A percentile compares a stretch with the other conserved stretches of the same genome.
Conservation (phyloP, 352 stramenopile genomes). For the Globisporangium radiosum region DNA sequence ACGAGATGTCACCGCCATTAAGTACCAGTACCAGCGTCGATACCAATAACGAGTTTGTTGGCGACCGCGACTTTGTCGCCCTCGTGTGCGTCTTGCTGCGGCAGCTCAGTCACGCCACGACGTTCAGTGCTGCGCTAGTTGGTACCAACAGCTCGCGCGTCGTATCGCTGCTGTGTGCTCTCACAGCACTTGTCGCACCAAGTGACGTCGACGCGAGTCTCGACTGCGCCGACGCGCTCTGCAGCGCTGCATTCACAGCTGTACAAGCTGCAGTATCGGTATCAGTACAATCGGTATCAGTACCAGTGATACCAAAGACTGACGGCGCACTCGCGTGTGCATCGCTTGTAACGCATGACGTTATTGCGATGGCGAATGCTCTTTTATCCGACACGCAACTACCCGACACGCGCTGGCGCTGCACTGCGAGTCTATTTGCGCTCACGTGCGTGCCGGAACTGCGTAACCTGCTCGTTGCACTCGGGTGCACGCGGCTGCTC, state of each 20-base stretch:
- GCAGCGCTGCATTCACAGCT: constrained; percentile 38
- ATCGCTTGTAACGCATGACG: constrained; percentile 22
- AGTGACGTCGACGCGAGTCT: constrained; percentile 37
- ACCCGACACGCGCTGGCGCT: constrained; percentile 55
- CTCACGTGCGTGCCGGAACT: constrained; percentile 38
- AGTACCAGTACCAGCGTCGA: neutral
- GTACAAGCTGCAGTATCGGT: neutral
- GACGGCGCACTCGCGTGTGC: neutral
- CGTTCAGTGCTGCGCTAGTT: constrained; percentile 19
- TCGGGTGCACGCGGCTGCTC: constrained; percentile 42
- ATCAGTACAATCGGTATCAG: too few relatives aligned
- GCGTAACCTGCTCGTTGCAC: constrained; percentile 34
- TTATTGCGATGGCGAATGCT: constrained; percentile 15
- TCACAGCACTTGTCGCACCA: constrained; percentile 21
- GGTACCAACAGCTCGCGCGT: constrained; percentile 9
- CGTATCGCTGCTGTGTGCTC: constrained; percentile 41
- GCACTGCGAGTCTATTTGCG: constrained; percentile 47
- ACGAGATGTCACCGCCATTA: neutral
- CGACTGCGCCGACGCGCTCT: constrained; percentile 59
- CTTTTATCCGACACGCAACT: constrained; percentile 30
- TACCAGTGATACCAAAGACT: neutral
- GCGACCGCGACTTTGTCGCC: constrained; percentile 29
- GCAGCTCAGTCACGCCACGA: constrained; percentile 38
- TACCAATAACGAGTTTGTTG: neutral
- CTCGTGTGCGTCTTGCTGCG: constrained; percentile 55